Base-by-base conservation (phyloP, 768 basidiomycete genomes). In the Coprinellus micaceus region DNA sequence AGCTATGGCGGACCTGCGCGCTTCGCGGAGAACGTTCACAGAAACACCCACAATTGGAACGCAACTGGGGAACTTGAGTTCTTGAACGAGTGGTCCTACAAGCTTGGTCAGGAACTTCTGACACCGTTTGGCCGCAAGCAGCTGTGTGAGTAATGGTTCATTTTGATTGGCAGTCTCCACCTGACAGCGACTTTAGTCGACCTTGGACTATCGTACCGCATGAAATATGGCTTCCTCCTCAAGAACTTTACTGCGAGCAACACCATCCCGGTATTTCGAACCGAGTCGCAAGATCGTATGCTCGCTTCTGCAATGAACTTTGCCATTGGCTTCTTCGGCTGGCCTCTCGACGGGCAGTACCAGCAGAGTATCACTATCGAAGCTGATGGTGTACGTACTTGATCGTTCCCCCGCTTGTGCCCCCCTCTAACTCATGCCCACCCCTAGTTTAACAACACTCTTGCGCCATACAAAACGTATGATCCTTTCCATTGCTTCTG, bases 41-140 rank as follows among this genome's bases (percentile, higher is more conserved):
- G 78, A 21, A 70, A 70, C 22, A 80, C 87, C 1, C 72, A 73
- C 13, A 68, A 76, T 9, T 89, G 88, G 86, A 82, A 78, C 33
- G 86, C 84, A 0, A 76, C 76, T 1, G 91, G 87, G 0, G 73
- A 81, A 2, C 69, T 96, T 15, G 66, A 75, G 0, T 97, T 96
- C 66, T 71, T 97, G 73, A 92, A 94, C 65, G 78, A 80, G 26
- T 97, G 94, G 93, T 89, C 88, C 4, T 95, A 93, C 71, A 89
- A 90, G 63, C 82, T 98, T 2, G 95, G 94, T 13, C 86, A 87
- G 74, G 94, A 97, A 74, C 74, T 91, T 29, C 73, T 95, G 57
- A 94, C 93, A n/a, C 91, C 93, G 0, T 95, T 95, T 59, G 93
- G 94, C 46, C 76, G 94, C 47, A 84, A 90, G 63, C 93, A 97